phyloP scores from a whole-genome alignment of 2,329 filamentous ascomycete genomes.

The Dactylonectria estremocensis region DNA sequence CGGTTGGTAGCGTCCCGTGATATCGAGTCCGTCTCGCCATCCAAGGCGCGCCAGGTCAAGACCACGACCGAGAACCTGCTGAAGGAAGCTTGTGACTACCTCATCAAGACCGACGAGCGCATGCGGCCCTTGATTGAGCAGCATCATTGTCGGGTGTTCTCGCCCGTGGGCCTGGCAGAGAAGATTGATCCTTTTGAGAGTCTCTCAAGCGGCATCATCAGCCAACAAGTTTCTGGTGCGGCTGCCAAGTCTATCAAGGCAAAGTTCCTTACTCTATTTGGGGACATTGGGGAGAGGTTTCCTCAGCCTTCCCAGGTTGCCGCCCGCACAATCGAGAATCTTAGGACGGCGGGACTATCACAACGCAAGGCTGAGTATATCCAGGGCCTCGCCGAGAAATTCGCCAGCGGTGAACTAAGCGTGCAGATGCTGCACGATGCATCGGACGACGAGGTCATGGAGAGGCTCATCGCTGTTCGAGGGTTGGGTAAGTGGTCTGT shows the following conservation, averaged over 20 bases:
- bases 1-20: conserved; percentile 69
- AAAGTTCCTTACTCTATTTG: conserved; percentile 85
- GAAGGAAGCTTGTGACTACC: conserved; percentile 80
- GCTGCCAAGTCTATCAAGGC: conserved; percentile 91
- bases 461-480: conserved; percentile 86
- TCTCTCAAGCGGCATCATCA: conserved; percentile 90
- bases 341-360: conserved; percentile 90
- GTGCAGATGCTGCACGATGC: conserved; percentile 83
- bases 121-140: conserved; percentile 81
- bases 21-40: conserved; percentile 62
- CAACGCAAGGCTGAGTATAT: conserved; percentile 98
- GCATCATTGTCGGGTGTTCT: conserved; percentile 85
- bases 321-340: conserved; percentile 71
- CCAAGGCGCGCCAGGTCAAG: conserved; percentile 52
- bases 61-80: conserved; percentile 82
- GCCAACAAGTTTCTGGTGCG: conserved; percentile 95
- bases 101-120: conserved; percentile 80
- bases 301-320: conserved; percentile 84
- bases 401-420: conserved; percentile 80
- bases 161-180: conserved; percentile 85
- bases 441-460: conserved; percentile 87
- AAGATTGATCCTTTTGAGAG: conserved; percentile 90
- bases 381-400: conserved; percentile 86
- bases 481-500: conserved; percentile 93
- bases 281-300: conserved; percentile 66